Conservation (phyloP, 192 early-diverging fungal genomes). For the Coemansia sp. region DNA sequence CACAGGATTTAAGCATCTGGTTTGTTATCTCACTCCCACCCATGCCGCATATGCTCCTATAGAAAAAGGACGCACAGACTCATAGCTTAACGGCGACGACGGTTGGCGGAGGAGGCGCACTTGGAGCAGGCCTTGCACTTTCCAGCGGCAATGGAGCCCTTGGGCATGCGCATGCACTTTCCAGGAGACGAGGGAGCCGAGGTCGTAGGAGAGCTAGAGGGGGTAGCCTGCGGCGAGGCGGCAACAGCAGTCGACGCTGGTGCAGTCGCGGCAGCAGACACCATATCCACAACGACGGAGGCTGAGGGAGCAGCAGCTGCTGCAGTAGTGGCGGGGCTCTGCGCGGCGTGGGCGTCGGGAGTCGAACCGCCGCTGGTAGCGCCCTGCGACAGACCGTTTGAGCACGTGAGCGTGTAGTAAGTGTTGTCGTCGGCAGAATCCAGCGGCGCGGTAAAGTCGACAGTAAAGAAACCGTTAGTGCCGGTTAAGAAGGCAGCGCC, state of each 20-base stretch:
- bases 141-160: conserved; percentile 55
- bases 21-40: too few relatives aligned
- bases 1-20: too few relatives aligned
- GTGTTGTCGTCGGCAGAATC: conserved; percentile 9
- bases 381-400: conserved; percentile 24
- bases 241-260: conserved; percentile 1
- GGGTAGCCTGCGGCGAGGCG: not conserved
- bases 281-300: not conserved
- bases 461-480: conserved; percentile 19
- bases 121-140: conserved; percentile 57
- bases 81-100: conserved; percentile 32
- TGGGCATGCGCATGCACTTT: conserved; percentile 53
- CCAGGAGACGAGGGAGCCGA: conserved; percentile 6
- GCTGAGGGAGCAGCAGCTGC: conserved; percentile 1
- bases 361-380: conserved; percentile 9
- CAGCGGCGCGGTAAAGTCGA: conserved; percentile 43
- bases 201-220: too few relatives aligned
- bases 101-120: conserved; percentile 26
- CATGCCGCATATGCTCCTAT: too few relatives aligned
- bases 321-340: not conserved
- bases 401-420: conserved; percentile 42
- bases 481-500: conserved; percentile 25
- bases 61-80: not conserved
- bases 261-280: not conserved
- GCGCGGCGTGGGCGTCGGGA: conserved; percentile 13